Base-by-base conservation (phyloP, 495 filamentous ascomycete species). In the Pseudoneurospora amorphoporcata region DNA sequence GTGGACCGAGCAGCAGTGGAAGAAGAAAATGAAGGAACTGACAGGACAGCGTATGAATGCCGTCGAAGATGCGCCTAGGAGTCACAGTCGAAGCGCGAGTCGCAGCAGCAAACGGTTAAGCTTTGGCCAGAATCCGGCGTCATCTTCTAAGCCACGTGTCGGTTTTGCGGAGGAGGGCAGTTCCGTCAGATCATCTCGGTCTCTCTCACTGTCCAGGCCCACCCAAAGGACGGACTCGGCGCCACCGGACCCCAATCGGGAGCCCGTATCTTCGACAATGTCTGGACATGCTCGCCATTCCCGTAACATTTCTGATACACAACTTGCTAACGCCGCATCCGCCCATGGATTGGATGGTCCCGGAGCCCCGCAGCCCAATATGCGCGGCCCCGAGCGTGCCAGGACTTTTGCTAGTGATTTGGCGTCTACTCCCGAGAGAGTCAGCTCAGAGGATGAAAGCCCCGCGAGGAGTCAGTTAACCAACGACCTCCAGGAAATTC, bases 1-100 rank as follows among this genome's bases (percentile, higher is more conserved):
- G n/a, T 97, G 94, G 92, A 90, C 83, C 45, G 96, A 98, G 81
- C 84, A 89, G n/a, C 90, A 97, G 75, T 98, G 96, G 96, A 87
- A 95, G 71, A 88, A 86, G 76, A 89, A 92, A 78, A 79, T 99
- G 81, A 98, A 98, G 82, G 93, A 97, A 70, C 84, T 95, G 53
- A 98, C 96, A 2, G 86, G 90, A n/a, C 89, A 88, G 40, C 90
- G 94, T 10, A 94, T 96, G 87, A 83, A 81, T 17, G 79, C 80
- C 35, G 80, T 84, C 38, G 84, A 86, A 74, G 86, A 88, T 72
- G 81, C 78, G 61, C 76, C 75, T 74, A 72, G 69, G 23, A 81
- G 84, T 69, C 88, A 89, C 69, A 92, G 91, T 76, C 83, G 90
- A 68, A 87, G 85, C 39, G 86, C 86, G 74, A 87, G 86, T 77